phyloP scores from a whole-genome alignment of 2,329 filamentous ascomycete species.

The Thielaviopsis euricoi region DNA sequence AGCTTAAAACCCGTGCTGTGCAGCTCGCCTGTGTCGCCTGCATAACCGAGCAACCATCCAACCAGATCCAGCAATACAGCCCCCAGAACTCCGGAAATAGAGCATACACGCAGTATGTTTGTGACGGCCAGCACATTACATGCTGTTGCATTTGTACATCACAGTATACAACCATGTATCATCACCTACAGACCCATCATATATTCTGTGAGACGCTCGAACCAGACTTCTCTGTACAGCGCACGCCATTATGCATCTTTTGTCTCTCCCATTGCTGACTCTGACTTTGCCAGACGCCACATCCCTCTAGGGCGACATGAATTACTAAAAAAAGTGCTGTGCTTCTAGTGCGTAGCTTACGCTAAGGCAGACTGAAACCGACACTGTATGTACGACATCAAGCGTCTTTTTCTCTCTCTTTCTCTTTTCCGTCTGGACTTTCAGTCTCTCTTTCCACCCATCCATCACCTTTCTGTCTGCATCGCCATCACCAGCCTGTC shows the following conservation, averaged over 20 bases:
- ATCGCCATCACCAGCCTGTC: background rate
- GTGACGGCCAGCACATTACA: background rate
- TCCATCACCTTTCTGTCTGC: background rate
- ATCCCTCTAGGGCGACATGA: background rate
- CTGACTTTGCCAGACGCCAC: background rate
- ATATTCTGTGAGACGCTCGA: no score
- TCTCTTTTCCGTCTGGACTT: background rate
- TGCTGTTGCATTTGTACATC: background rate
- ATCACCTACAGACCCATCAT: no score
- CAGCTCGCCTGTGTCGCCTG: background rate
- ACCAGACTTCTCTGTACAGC: no score
- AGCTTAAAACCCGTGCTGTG: background rate
- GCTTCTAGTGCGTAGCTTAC: background rate
- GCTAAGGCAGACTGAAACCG: background rate
- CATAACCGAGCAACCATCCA: constrained; percentile 2
- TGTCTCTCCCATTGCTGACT: background rate
- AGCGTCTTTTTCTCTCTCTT: background rate
- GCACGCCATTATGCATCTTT: background rate
- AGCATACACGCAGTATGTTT: background rate
- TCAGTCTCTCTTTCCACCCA: background rate
- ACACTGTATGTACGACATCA: no score
- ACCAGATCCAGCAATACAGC: background rate
- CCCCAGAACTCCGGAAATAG: background rate
- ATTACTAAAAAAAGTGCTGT: background rate
- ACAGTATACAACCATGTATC: no score